Evolutionary conservation across 768 basidiomycete species (phyloP), one percentile per base, ranked within the genome.

Genomic region (Phlegmacium glaucopus): DNA sequence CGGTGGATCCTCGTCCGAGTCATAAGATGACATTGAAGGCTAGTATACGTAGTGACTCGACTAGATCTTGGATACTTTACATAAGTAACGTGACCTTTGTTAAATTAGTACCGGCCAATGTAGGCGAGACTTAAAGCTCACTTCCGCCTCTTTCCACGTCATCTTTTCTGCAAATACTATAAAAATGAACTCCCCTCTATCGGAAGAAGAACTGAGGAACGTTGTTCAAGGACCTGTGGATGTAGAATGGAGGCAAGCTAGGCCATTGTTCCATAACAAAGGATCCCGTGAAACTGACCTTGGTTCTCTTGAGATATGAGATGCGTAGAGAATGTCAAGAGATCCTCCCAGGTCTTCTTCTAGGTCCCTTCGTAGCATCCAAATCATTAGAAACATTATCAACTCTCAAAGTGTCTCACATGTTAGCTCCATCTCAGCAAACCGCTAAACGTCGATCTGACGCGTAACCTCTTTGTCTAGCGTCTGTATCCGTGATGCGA

Each of bases 261-360:
- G n/a, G 9, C 6, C 27, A 43, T 28, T 16, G 28, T n/a, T 11
- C 36, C 18, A 37, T 18, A 13, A n/a, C 12, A 17, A 18, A 30
- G 30, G 12, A 43, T 49, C 51, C 44, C 49, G 43, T 47, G 34
- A 34, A 44, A 22, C 22, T 44, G 11, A n/a, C n/a, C n/a, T 42
- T 27, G 12, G 5, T 50, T 45, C 15, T 41, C 32, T 26, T 4
- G 38, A 91, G 88, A 59, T 96, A 96, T 60, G 93, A 95, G 68
- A 94, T 96, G 94, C 78, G 93, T 26, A 75, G 93, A n/a, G 87
- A 94, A 59, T 92, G 90, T 57, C 93, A 96, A 69, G 88, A 94
- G 65, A 94, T 95, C 53, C 72, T 90, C 0, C 86, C 90, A 18
- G 82, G 82, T 13, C 80, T 96, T 30, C 72, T 82, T 22, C 80